Conservation (phyloP, 768 basidiomycete genomes). For the Rhizopogon sp. region DNA sequence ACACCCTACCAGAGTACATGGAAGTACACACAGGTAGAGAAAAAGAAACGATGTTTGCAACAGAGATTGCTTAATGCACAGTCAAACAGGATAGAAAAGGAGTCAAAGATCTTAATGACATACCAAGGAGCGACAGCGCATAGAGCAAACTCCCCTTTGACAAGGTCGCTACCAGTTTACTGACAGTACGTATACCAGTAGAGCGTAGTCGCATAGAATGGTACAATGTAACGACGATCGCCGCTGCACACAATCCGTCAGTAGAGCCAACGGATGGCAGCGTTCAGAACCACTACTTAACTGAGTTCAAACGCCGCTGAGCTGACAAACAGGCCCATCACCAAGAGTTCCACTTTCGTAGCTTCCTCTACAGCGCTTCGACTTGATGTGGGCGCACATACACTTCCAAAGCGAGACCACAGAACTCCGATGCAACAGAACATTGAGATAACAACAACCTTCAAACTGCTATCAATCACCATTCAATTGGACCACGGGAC, state of each 20-base stretch:
- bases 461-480: background rate
- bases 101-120: background rate
- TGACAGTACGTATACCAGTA: background rate
- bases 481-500: background rate
- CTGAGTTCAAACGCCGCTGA: constrained; percentile 1
- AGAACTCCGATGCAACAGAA: background rate
- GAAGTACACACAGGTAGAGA: constrained; percentile 2
- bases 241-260: background rate
- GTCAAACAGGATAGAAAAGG: background rate
- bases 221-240: background rate
- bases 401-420: background rate
- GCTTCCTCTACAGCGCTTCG: background rate
- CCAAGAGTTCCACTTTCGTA: background rate
- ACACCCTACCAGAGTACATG: background rate
- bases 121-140: constrained; percentile 6
- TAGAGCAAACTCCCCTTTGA: constrained; percentile 8
- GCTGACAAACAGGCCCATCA: constrained; percentile 2
- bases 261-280: background rate
- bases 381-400: background rate
- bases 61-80: background rate
- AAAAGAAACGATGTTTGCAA: constrained; percentile 5
- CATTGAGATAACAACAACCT: constrained; percentile 4
- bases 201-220: background rate
- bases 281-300: background rate
- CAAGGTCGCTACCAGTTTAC: background rate